phyloP scores from a whole-genome alignment of 495 filamentous ascomycete genomes.

The Neurospora sp. region DNA sequence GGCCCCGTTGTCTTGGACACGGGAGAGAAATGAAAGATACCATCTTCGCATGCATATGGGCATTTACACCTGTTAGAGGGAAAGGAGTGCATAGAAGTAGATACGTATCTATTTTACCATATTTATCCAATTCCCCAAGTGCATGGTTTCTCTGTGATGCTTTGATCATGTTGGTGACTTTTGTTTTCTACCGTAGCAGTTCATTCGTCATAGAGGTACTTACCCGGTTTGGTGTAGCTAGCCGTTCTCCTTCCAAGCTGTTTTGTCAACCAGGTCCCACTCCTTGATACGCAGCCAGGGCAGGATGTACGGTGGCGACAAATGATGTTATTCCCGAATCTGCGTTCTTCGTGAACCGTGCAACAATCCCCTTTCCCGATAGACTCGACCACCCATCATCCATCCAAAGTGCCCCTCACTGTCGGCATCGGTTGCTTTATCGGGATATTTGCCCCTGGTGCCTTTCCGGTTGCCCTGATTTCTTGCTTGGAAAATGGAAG shows the following conservation, averaged over 20 bases:
- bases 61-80: not conserved
- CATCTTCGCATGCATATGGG: not conserved
- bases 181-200: not conserved
- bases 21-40: not conserved
- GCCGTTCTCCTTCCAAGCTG: too few relatives aligned
- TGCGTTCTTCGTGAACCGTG: not conserved
- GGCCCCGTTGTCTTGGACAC: not conserved
- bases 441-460: not conserved
- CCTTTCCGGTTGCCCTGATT: not conserved
- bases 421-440: not conserved
- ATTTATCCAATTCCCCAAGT: not conserved
- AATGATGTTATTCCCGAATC: not conserved
- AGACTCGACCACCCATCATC: not conserved
- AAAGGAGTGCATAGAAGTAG: not conserved
- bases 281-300: not conserved
- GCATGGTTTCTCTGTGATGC: not conserved
- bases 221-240: not conserved
- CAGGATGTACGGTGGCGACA: not conserved
- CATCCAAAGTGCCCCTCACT: not conserved
- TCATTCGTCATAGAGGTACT: not conserved
- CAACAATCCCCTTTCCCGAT: not conserved
- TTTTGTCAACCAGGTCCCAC: not conserved
- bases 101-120: not conserved
- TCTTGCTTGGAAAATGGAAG: not conserved
- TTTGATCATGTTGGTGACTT: not conserved